phyloP scores from a whole-genome alignment of 305 asterid genomes.

The Monarda citriodora region DNA sequence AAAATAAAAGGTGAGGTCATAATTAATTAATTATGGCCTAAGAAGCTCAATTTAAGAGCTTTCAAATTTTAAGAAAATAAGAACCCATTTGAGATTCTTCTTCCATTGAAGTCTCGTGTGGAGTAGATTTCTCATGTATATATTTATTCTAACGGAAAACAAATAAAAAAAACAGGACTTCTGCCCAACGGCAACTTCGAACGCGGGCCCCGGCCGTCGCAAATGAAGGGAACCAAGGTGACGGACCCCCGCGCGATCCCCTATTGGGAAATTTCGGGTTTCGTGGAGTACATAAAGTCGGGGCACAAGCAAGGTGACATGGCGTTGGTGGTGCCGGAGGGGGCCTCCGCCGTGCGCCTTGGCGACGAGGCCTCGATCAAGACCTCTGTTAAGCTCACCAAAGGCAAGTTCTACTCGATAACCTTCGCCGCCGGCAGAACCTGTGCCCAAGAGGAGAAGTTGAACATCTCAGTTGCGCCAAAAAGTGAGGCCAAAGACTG shows the following conservation, averaged over 20 bases:
- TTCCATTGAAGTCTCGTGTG: too few relatives aligned
- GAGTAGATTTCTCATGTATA: too few relatives aligned
- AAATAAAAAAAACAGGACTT: conserved; percentile 42
- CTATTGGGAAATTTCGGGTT: conserved; percentile 62
- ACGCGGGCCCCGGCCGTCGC: conserved; percentile 50
- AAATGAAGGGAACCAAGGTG: conserved; percentile 61
- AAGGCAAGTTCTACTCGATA: conserved; percentile 49
- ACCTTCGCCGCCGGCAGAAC: conserved; percentile 64
- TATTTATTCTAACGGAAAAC: too few relatives aligned
- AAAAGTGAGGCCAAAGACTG: conserved; percentile 40
- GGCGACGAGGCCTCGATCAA: conserved; percentile 72
- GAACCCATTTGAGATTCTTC: too few relatives aligned
- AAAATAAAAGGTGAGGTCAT: too few relatives aligned
- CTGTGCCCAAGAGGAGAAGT: conserved; percentile 69
- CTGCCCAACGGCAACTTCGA: conserved; percentile 76
- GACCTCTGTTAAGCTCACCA: conserved; percentile 42
- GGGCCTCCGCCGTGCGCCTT: conserved; percentile 65
- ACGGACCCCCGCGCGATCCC: conserved; percentile 51
- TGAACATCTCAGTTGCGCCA: conserved; percentile 51
- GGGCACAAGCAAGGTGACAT: conserved; percentile 87
- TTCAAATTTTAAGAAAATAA: too few relatives aligned
- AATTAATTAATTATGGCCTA: too few relatives aligned
- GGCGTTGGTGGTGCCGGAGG: conserved; percentile 79
- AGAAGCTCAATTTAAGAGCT: too few relatives aligned
- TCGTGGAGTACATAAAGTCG: conserved; percentile 64